These are phyloP conservation scores for Aspergillus felis DNA, from an alignment of 2,329 filamentous ascomycete genomes.

Conservation along the genomic window DNA sequence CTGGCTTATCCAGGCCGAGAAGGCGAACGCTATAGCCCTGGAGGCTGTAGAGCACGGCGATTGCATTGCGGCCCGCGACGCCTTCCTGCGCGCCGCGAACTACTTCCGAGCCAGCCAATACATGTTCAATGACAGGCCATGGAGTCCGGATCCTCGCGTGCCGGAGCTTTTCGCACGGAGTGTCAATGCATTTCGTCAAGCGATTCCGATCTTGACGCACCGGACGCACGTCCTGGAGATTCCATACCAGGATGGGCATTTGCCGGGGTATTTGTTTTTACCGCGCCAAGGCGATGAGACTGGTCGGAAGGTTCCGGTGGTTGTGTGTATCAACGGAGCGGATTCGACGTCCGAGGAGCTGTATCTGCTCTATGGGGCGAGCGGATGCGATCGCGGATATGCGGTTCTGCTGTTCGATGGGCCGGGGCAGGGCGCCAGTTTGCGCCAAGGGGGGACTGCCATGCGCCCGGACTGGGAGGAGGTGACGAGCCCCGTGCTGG, in stretches of 20 bases:
- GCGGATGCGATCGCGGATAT: no score
- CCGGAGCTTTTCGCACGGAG: background rate
- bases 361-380: no score
- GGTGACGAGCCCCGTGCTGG: no score
- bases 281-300: no score
- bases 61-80: background rate
- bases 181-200: background rate
- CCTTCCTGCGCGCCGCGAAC: slow-evolving; percentile 5
- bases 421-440: no score
- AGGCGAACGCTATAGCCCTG: background rate
- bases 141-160: background rate
- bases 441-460: no score
- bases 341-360: no score
- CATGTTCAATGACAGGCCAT: slow-evolving; percentile 2
- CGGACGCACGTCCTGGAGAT: background rate
- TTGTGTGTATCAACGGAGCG: no score
- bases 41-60: background rate
- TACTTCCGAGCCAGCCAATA: slow-evolving; percentile 4
- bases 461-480: no score
- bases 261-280: background rate
- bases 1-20: background rate
- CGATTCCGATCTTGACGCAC: background rate
- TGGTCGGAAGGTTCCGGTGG: no score
- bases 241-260: background rate
- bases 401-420: no score